Evolutionary conservation across 2,329 filamentous ascomycete genomes (phyloP), one percentile per base, ranked within the genome.

Genomic region (Didymella keratinophila): DNA sequence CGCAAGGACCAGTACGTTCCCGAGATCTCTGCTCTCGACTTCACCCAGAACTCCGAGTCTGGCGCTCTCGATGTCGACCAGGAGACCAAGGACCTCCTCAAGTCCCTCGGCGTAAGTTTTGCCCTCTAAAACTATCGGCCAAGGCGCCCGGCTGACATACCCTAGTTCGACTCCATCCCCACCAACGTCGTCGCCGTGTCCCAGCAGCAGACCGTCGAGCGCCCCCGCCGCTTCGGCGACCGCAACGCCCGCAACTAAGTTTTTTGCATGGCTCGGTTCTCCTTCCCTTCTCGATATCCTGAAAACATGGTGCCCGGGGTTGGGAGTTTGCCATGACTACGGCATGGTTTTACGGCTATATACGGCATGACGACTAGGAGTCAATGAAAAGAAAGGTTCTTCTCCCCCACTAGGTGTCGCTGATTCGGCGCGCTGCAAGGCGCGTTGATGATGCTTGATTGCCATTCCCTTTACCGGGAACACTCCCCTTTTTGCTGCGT

Each of bases 1-100:
- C 91, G 95, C 82, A 99, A 99, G 91, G 95, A 99, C 87, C 95
- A 99, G 87, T 99, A 97, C 86, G 95, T 99, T 71, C 95, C 95
- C 78, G 95, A 99, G 85, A 87, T 99, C 75, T 99, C 96, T 63
- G 95, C 95, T 79, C 91, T 99, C 80, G 95, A 99, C 87, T 96
- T 97, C 86, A 89, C 90, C 78, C 92, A 97, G 87, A 92, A 91
- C 85, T 88, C 87, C 80, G 95, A 98, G 86, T 90, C 84, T 79
- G 95, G 95, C 78, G 89, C 93, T 82, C 87, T 99, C 76, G 94
- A 98, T 76, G 91, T 99, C 78, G 95, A 99, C 81, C 83, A 87
- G 81, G 95, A 99, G 86, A 99, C 95, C 81, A 98, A 97, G 90
- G 95, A 98, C 79, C 86, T 99, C 97, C 88, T 99, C 79, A 99